Base-by-base conservation (phyloP, 352 stramenopile species). In the Thraustochytrium striatum region DNA sequence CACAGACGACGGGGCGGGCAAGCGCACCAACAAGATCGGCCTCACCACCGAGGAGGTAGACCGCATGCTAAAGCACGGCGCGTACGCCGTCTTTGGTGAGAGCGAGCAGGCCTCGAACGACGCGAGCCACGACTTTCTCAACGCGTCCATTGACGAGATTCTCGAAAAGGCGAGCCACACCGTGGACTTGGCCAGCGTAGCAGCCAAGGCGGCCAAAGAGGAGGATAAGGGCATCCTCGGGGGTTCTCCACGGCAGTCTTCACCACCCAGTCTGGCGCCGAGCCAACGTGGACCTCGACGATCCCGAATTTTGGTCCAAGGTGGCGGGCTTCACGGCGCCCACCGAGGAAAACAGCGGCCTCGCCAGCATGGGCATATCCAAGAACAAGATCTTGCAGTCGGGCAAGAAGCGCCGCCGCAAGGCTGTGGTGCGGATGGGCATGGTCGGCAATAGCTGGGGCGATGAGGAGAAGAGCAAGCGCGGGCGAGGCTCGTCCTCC, bases 221-320 rank as follows among this genome's bases (percentile, higher is more conserved):
- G 19, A 36, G 28, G 30, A 81, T 16, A 73, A 35, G 44, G 47
- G 19, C 7, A 69, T 81, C 1, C 69, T 79, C 21, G 57, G 11
- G 94, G 89, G 0, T 96, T 97, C 61, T 96, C 91, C 0, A 97
- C 95, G 73, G 92, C 92, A 0, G 95, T 89, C 30, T 97, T 97
- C 73, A 94, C 91, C 0, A 88, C 33, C 59, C 59, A 5, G 53
- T 53, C 35, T 5, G 53, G 59, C 62, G 28, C 0, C 28, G 47
- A 13, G 88, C 92, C 47, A 85, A 93, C 68, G 90, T 97, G 7
- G 92, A 93, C 44, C 78, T 97, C 35, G 90, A 97, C 70, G 92
- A 97, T 69, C 92, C 92, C 0, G 92, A 97, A 65, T 97, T 97
- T 75, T 97, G 92, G 92, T 95, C 88, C 28, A 97, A 97, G 72